Evolutionary conservation across 345 rosid species (phyloP), one percentile per base, ranked within the genome.

Genomic region (Euphorbia pulcherrima): DNA sequence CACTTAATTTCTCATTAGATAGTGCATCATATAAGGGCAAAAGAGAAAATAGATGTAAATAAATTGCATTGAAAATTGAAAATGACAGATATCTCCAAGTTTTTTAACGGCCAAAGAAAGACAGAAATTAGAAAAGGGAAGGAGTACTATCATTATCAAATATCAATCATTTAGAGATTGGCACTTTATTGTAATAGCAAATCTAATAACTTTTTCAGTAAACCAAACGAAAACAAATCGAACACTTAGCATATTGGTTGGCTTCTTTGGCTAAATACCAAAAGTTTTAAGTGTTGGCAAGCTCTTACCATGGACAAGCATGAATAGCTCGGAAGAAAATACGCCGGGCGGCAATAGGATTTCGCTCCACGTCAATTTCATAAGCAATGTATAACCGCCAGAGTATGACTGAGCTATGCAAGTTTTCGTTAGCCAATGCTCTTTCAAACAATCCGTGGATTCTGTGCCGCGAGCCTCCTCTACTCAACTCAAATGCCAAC

Each of bases 321-420:
- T 91, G 90, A 80, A 89, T 89, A 70, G 97, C 96, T 65, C 96
- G 88, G 78, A 94, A 94, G 80, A 84, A 94, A 50, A 87, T 73
- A 51, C 88, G 82, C 71, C 83, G 91, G 24, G 92, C 96, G 11
- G 95, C 85, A 62, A 85, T 70, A 20, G 85, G 88, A 80, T 87
- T 78, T 62, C 71, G 56, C 53, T 80, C 81, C 26, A 91, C 51
- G 69, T 85, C 81, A 17, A 88, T 80, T 80, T 94, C 99, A 75
- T 88, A 94, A 23, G 92, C 82, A 64, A 94, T 78, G 78, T 94
- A 91, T 74, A 82, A 77, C 71, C 99, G 92, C 99, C 99, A 94
- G 24, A 91, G 79, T 58, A 94, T 27, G 60, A 89, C 96, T 18
- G 93, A 86, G 39, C 71, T 84, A 8, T 62, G 82, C 76, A 82